phyloP scores from a whole-genome alignment of 306 rosid genomes.

The Gynostemma pentaphyllum region DNA sequence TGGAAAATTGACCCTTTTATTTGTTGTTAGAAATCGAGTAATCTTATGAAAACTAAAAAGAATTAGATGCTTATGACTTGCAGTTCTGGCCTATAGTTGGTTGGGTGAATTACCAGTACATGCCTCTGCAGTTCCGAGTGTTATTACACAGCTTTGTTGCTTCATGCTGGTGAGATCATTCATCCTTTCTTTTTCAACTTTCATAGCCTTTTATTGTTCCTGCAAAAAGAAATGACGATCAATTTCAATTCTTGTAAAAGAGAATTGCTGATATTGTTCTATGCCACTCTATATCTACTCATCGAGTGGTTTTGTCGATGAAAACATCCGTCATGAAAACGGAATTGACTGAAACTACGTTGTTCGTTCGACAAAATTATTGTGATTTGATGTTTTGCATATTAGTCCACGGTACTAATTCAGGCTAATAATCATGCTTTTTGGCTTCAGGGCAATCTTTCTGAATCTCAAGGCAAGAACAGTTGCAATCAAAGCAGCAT shows the following conservation, averaged over 20 bases:
- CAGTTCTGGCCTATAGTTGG: constrained; percentile 95
- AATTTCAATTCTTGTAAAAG: too few species aligned
- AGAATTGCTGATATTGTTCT: neutral
- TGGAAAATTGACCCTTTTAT: neutral
- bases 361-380: neutral
- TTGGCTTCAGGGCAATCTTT: constrained; percentile 65
- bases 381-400: neutral
- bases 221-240: too few species aligned
- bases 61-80: constrained; percentile 12
- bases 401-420: neutral
- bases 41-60: constrained; percentile 7
- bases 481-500: constrained; percentile 48
- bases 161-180: constrained; percentile 62
- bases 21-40: neutral
- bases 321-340: neutral
- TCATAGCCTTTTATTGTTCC: neutral
- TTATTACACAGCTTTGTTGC: constrained; percentile 60
- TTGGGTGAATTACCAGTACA: constrained; percentile 88
- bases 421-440: neutral
- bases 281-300: neutral
- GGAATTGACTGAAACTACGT: neutral
- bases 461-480: constrained; percentile 81
- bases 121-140: constrained; percentile 80
- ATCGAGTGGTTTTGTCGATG: neutral
- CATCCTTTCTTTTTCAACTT: constrained; percentile 5